Evolutionary conservation across 2,329 filamentous ascomycete genomes (phyloP), one percentile per base, ranked within the genome.

Genomic region (Phialophora verrucosa): DNA sequence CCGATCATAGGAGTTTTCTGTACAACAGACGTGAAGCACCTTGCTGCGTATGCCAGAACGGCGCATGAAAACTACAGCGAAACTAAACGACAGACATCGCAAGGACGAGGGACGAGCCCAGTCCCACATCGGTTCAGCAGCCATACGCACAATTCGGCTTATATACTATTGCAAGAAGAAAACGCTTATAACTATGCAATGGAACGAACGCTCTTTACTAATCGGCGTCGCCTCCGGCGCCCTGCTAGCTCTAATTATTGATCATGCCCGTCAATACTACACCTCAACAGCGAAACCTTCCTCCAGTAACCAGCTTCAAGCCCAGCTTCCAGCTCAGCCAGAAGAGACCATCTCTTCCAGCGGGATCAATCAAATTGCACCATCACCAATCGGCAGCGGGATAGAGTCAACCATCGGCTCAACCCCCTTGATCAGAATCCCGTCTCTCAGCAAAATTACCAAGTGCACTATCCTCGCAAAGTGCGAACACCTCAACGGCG

Each of bases 401-500:
- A 91, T 99, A 67, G 93, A 96, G 78, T 91, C 90, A 54, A 92
- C 91, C 75, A 98, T 99, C 75, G 95, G 95, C 64, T 91, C 96
- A 78, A 99, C 95, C 14, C 94, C 93, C 0, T 84, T 99, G 29
- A 87, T 99, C 73, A 87, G 88, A 70, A 93, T 99, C 76, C 90
- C 88, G 72, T 93, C 91, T 44, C 85, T 99, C 27, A 96, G 91
- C 3, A 88, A 91, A 55, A 92, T 89, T 20, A 97, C 95, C 3
- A 93, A 93, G 23, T 93, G 95, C 74, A 88, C 88, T 49, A 96
- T 99, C 74, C 83, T 98, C 42, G 95, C 90, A 71, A 99, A 99
- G 80, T 93, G 93, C 57, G 95, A 99, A 85, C 96, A 96, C 75
- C 85, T 99, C 62, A 98, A 99, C 80, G 95, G 93, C 58, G 94